phyloP scores from a whole-genome alignment of 129 eudicot species.

The Centrapalus pauciflorus region DNA sequence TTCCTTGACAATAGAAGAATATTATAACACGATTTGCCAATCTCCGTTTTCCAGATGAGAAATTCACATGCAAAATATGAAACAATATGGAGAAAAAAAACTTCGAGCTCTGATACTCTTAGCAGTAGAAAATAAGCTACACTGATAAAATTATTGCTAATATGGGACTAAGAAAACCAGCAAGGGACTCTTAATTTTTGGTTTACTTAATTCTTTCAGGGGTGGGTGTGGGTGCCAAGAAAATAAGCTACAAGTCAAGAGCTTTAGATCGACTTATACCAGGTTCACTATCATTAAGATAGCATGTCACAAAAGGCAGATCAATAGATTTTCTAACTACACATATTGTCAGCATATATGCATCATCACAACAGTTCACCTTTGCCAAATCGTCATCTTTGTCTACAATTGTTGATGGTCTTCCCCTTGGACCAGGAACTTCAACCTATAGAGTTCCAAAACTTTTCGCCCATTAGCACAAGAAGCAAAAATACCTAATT shows the following conservation, averaged over 20 bases:
- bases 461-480: constrained; percentile 5
- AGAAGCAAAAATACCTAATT: constrained; percentile 4
- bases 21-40: background rate
- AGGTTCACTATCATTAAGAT: background rate
- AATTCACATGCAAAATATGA: background rate
- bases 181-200: background rate
- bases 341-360: background rate
- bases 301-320: background rate
- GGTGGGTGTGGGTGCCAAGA: background rate
- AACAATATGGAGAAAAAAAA: background rate
- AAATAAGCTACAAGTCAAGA: background rate
- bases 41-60: background rate
- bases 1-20: background rate
- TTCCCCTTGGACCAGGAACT: constrained; percentile 92
- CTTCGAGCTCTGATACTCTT: background rate
- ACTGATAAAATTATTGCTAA: too few relatives aligned
- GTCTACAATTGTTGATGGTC: constrained; percentile 73
- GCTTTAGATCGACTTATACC: background rate
- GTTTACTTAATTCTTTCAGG: background rate
- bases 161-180: constrained; percentile 1
- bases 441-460: constrained; percentile 55
- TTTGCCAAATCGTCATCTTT: constrained; percentile 90
- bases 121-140: too few relatives aligned
- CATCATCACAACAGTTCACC: constrained; percentile 35
- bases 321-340: background rate